Evolutionary conservation across 352 stramenopile genomes (phyloP).

Genomic region (Globisporangium radiosum): DNA sequence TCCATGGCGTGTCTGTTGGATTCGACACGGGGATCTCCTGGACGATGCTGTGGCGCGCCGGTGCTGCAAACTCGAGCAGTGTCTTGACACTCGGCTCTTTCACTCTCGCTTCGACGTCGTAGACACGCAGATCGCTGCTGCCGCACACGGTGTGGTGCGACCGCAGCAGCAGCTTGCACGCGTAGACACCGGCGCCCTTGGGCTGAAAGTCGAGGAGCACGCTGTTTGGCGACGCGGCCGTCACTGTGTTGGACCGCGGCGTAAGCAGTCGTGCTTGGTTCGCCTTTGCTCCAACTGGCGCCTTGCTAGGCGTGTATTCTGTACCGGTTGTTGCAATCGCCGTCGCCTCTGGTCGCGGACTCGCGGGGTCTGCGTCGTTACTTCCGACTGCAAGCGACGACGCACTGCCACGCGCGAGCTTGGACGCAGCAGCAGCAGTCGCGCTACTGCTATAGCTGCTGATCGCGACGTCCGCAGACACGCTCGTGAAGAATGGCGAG

Average conservation of each 20-base stretch:
- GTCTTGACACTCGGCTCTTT: constrained; percentile 84
- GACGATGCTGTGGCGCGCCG: constrained; percentile 80
- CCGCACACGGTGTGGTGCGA: constrained; percentile 55
- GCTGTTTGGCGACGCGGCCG: constrained; percentile 27
- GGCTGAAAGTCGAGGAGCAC: constrained; percentile 73
- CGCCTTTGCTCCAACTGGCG: constrained; percentile 12
- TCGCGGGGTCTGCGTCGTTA: neutral
- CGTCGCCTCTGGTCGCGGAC: neutral
- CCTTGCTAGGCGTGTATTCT: constrained; percentile 13
- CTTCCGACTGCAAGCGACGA: constrained; percentile 1
- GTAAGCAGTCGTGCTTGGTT: constrained; percentile 49
- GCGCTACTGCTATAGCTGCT: constrained; percentile 6
- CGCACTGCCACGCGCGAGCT: constrained; percentile 1
- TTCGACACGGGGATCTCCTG: constrained; percentile 91
- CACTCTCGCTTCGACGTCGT: constrained; percentile 79
- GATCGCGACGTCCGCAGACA: constrained; percentile 46
- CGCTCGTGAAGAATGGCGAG: constrained; percentile 79
- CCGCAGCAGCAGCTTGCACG: constrained; percentile 56
- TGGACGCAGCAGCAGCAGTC: constrained; percentile 4
- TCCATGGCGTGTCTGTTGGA: constrained; percentile 78
- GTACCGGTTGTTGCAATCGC: neutral
- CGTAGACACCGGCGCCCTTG: constrained; percentile 61
- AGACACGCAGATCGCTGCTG: constrained; percentile 74
- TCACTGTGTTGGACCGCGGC: constrained; percentile 26
- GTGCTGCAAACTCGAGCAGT: constrained; percentile 83